Base-by-base conservation (phyloP, 2,329 filamentous ascomycete genomes). In the Neonectria neomacrospora region DNA sequence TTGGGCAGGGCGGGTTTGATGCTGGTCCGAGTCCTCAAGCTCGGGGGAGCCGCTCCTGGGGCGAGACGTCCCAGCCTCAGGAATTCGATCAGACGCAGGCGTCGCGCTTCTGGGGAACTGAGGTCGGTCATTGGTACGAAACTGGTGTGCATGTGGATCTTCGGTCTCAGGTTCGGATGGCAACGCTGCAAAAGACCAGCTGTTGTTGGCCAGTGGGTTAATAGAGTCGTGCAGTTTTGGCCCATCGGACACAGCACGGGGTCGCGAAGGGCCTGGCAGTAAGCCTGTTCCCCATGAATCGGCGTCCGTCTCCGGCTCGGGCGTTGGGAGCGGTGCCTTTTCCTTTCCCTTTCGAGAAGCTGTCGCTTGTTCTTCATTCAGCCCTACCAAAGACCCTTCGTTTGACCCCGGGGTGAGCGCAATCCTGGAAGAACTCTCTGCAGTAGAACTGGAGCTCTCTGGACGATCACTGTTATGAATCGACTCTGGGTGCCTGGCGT, bases 121-220 rank as follows among this genome's bases (percentile, higher is more conserved):
- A 18, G 48, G 32, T 44, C 45, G 59, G 11, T 53, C 54, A 47
- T 55, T 39, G 14, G 26, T 4, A 26, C 18, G 32, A 37, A 44
- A 63, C 3, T 39, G 37, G 16, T 20, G 53, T 23, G 54, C 30
- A 26, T 34, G 45, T 6, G 34, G 45, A 11, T 47, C 28, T 12
- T 68, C 62, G 16, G 47, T 37, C n/a, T 70, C 51, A 4, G 60
- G 57, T 39, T 74, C 64, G 11, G 70, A 54, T 20, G 78, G 75
- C 8, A 86, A 65, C 23, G 77, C 77, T 4, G 80, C 78, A 67
- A 89, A 90, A 0, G 82, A 83, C 88, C 88, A 90, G 67, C 79
- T 89, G 65, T 88, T 88, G 71, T 86, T 86, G 1, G 82, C 87
- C 16, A 90, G 73, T 0, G 85, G 83, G 54, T 87, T 84, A 56